phyloP scores from a whole-genome alignment of 768 basidiomycete species.

The Gloeostereum incarnatum region DNA sequence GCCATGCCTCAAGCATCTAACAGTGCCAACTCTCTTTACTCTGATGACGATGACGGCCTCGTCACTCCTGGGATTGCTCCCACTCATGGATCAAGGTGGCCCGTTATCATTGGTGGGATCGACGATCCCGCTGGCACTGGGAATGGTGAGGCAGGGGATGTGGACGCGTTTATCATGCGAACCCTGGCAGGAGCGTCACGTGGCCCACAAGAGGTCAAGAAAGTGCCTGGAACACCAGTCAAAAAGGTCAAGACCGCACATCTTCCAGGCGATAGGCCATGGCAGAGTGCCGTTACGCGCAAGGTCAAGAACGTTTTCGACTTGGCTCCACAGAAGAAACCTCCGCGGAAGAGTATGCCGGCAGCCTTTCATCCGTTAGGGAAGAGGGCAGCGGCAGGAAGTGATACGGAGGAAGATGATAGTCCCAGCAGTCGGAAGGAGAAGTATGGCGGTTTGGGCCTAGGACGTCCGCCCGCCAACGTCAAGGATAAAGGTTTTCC shows the following conservation, averaged over 20 bases:
- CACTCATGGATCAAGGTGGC: slow-evolving; percentile 53
- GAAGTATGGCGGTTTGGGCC: slow-evolving; percentile 55
- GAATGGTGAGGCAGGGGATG: slow-evolving; percentile 24
- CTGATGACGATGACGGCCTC: slow-evolving; percentile 55
- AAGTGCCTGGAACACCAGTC: slow-evolving; percentile 73
- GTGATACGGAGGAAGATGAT: slow-evolving; percentile 58
- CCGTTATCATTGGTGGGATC: slow-evolving; percentile 30
- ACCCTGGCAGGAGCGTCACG: slow-evolving; percentile 55
- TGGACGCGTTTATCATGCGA: slow-evolving; percentile 66
- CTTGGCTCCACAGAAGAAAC: slow-evolving; percentile 38
- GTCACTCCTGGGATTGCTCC: slow-evolving; percentile 60
- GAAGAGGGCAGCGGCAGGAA: slow-evolving; percentile 20
- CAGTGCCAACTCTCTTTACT: slow-evolving; percentile 51
- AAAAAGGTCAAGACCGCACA: slow-evolving; percentile 59
- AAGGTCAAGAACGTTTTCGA: slow-evolving; percentile 43
- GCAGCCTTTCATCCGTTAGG: slow-evolving; percentile 48
- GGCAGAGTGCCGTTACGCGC: slow-evolving; percentile 72
- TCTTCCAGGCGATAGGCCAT: slow-evolving; percentile 52
- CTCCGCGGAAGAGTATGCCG: slow-evolving; percentile 65
- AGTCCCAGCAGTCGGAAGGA: slow-evolving; percentile 53
- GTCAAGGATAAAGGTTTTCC: too few relatives aligned
- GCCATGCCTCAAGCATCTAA: slow-evolving; percentile 51
- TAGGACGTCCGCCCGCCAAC: slow-evolving; percentile 59
- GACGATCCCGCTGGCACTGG: slow-evolving; percentile 30
- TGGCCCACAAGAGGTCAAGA: slow-evolving; percentile 37